Evolutionary conservation across 768 basidiomycete genomes (phyloP).

Genomic region (Lactifluus volemus): DNA sequence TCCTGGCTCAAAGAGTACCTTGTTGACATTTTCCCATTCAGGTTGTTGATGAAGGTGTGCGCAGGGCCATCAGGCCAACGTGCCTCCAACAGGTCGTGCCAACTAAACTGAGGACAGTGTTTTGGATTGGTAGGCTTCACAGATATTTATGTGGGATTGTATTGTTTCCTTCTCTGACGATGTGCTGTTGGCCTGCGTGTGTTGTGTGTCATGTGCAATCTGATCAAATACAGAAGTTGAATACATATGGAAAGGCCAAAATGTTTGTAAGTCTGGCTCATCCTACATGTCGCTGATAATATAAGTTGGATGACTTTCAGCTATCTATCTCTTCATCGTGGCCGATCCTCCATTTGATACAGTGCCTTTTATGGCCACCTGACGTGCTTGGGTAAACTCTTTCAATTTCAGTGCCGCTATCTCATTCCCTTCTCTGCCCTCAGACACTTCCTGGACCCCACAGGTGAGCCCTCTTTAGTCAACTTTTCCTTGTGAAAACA

Average conservation of each 20-base stretch:
- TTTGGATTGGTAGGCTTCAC: conserved; percentile 45
- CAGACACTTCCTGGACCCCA: conserved; percentile 19
- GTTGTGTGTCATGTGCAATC: neutral
- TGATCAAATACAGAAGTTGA: conserved; percentile 31
- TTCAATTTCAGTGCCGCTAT: conserved; percentile 47
- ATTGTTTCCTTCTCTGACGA: conserved; percentile 43
- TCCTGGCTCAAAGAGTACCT: too few species aligned
- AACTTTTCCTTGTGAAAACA: neutral
- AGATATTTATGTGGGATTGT: conserved; percentile 46
- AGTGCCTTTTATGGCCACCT: neutral
- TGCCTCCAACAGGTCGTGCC: neutral
- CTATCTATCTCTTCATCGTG: conserved; percentile 30
- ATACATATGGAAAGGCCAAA: conserved; percentile 44
- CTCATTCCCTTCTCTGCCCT: conserved; percentile 51
- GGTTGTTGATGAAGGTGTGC: neutral
- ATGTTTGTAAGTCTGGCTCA: conserved; percentile 33
- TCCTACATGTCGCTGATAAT: neutral
- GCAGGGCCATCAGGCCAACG: too few species aligned
- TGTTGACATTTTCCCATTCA: neutral
- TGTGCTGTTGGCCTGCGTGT: conserved; percentile 17
- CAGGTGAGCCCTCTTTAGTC: conserved; percentile 5
- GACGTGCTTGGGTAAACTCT: neutral
- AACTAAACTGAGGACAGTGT: conserved; percentile 28
- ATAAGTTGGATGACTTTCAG: conserved; percentile 16
- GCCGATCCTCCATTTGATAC: conserved; percentile 21